Conservation (phyloP, 441 rosid genomes). For the Gossypium lobatum region DNA sequence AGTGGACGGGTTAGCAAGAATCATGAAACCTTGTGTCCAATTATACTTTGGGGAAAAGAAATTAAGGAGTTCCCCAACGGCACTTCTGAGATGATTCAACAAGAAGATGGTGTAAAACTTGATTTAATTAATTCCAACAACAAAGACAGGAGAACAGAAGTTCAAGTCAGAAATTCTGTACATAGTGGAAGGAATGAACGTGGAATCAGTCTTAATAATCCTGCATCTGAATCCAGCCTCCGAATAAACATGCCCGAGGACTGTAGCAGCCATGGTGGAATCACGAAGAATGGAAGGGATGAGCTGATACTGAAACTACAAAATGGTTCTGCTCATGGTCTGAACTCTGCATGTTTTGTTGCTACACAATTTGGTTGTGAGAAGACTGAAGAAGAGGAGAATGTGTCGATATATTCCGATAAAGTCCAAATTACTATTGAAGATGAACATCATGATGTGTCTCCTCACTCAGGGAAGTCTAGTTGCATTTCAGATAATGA, state of each 20-base stretch:
- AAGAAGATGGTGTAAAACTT: constrained; percentile 15
- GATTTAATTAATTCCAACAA: constrained; percentile 15
- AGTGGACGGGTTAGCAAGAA: constrained; percentile 4
- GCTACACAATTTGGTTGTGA: constrained; percentile 27
- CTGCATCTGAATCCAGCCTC: constrained; percentile 17
- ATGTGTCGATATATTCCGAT: constrained; percentile 25
- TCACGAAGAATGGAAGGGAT: constrained; percentile 20
- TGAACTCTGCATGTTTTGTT: constrained; percentile 6
- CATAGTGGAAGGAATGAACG: not conserved
- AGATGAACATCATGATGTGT: constrained; percentile 29
- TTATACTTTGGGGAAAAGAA: not conserved
- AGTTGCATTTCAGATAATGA: constrained; percentile 43
- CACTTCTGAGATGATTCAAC: constrained; percentile 11
- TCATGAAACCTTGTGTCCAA: constrained; percentile 8
- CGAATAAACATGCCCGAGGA: constrained; percentile 12
- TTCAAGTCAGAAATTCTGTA: constrained; percentile 3
- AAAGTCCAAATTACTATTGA: constrained; percentile 23
- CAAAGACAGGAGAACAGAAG: constrained; percentile 8
- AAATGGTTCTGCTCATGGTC: constrained; percentile 10
- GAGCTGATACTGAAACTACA: constrained; percentile 17
- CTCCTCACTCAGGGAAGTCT: constrained; percentile 48
- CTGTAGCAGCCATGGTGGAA: constrained; percentile 17
- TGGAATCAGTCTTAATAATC: not conserved
- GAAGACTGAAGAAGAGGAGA: constrained; percentile 34
- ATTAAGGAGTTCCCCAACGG: not conserved